phyloP scores from a whole-genome alignment of 192 early-diverging fungal genomes.

The Mortierella alpina region DNA sequence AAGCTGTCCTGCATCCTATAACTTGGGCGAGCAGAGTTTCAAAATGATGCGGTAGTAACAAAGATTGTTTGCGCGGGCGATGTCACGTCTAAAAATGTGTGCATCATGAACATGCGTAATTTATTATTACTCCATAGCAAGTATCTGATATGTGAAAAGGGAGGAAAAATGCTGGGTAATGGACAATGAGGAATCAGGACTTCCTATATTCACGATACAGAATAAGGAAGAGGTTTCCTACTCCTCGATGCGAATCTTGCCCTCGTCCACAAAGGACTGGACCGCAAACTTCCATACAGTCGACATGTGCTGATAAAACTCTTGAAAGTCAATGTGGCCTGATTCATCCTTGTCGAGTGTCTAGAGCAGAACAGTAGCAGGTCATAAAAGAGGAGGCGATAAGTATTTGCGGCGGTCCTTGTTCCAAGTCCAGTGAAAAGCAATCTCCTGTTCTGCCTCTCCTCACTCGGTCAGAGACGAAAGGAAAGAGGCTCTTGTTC shows the following conservation, averaged over 20 bases:
- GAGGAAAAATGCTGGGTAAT: not conserved
- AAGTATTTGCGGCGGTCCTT: not conserved
- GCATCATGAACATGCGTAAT: too few relatives aligned
- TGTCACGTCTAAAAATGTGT: too few relatives aligned
- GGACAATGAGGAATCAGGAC: not conserved
- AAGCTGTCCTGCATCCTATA: too few relatives aligned
- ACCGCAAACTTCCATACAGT: constrained; percentile 49
- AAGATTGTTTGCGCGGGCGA: too few relatives aligned
- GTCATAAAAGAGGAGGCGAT: not conserved
- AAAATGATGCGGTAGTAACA: too few relatives aligned
- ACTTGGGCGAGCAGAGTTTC: too few relatives aligned
- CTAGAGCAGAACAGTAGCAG: not conserved
- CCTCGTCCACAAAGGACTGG: constrained; percentile 48
- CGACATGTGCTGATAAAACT: constrained; percentile 38
- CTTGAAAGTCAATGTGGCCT: constrained; percentile 20
- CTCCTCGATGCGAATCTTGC: constrained; percentile 38
- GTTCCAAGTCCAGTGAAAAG: too few relatives aligned
- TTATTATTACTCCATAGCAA: too few relatives aligned
- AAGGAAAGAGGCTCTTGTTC: not conserved
- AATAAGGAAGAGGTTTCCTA: not conserved
- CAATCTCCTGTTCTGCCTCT: too few relatives aligned
- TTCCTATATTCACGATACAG: not conserved
- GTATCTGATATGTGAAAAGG: not conserved
- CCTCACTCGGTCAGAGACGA: not conserved
- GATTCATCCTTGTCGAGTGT: constrained; percentile 21